phyloP scores from a whole-genome alignment of 2,329 filamentous ascomycete genomes.

The Aureobasidium subglaciale region DNA sequence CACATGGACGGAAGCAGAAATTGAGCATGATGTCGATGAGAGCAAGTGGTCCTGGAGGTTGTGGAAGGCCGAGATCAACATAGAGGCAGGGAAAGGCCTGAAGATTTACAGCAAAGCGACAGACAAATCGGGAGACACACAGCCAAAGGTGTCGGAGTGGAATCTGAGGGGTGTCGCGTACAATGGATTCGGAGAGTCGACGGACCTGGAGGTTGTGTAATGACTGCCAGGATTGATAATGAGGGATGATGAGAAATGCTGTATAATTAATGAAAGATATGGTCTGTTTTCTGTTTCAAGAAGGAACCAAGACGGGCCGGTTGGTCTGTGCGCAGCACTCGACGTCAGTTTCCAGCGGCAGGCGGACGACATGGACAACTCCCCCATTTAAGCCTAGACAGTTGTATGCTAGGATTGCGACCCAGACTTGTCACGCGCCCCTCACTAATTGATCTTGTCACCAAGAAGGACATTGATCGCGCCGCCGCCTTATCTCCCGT shows the following conservation, averaged over 20 bases:
- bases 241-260: background rate
- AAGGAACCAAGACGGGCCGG: background rate
- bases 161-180: conserved; percentile 55
- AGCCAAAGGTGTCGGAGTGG: conserved; percentile 54
- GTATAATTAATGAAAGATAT: too few relatives aligned
- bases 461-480: conserved; percentile 44
- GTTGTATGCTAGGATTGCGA: conserved; percentile 45
- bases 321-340: background rate
- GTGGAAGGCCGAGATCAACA: conserved; percentile 45
- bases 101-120: conserved; percentile 59
- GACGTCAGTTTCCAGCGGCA: conserved; percentile 7
- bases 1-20: conserved; percentile 56
- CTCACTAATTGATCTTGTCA: conserved; percentile 57
- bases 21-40: conserved; percentile 44
- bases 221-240: background rate
- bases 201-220: conserved; percentile 39
- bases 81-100: conserved; percentile 40
- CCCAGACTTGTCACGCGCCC: conserved; percentile 53
- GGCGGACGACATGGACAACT: background rate
- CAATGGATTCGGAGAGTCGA: conserved; percentile 52
- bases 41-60: conserved; percentile 59
- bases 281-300: background rate
- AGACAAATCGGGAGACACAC: conserved; percentile 60
- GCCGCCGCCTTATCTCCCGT: conserved; percentile 17
- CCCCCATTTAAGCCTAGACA: background rate